Base-by-base conservation (phyloP, 352 stramenopile species). In the Pythium plurisporium region DNA sequence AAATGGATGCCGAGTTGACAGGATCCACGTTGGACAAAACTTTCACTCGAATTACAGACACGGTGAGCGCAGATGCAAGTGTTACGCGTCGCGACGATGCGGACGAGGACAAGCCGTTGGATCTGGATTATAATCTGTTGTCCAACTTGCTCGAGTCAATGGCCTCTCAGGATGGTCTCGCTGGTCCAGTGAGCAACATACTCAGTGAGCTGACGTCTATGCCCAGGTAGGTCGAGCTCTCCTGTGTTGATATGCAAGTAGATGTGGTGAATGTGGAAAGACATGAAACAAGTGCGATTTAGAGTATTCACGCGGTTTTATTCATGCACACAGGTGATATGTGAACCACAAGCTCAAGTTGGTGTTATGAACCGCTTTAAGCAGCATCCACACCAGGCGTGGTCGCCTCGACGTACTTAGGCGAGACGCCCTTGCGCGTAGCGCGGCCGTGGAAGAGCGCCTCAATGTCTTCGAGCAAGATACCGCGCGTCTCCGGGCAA, bases 101-200 rank as follows among this genome's bases (percentile, higher is more conserved):
- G 11, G 31, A 59, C 12, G 62, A 72, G 3, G 53, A 72, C 40
- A 74, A 79, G 38, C 78, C 81, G 19, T 60, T 93, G 34, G 75
- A 94, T 46, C 41, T 94, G 37, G 80, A 95, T 64, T 92, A 84
- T 50, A 87, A 95, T 62, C 50, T 95, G 65, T 59, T 95, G 38
- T 85, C 81, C 0, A 92, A 91, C 52, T 62, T 95, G 45, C 65
- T 95, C 17, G 83, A 91, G 49, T 93, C 82, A 9, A 74, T 95
- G 36, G 82, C 80, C 20, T 87, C 80, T 11, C 86, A 95, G 56
- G 76, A 90, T 22, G 83, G 82, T 6, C 54, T 80, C 20, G 73
- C 78, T 19, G 84, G 84, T 10, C 84, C 84, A 17, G 82, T 88
- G 11, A 88, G 65, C 58, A 92, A 79, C 50, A 89, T 94, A 51